Evolutionary conservation across 805 yeast species (phyloP).

Genomic region (Pichia paraexigua): DNA sequence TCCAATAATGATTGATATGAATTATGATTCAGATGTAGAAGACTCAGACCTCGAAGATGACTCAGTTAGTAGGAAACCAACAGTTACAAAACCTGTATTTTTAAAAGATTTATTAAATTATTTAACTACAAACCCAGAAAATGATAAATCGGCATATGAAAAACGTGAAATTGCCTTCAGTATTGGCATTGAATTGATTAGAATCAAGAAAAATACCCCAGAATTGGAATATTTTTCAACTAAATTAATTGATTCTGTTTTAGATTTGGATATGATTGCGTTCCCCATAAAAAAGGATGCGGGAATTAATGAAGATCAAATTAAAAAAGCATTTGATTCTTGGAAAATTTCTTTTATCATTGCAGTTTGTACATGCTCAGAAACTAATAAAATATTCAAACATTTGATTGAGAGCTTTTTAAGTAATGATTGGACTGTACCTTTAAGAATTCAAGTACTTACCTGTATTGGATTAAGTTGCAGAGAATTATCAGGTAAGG

Average conservation of each 20-base stretch:
- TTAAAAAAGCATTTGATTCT: constrained; percentile 56
- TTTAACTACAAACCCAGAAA: constrained; percentile 37
- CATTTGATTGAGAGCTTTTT: constrained; percentile 42
- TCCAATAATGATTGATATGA: constrained; percentile 10
- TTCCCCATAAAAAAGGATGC: constrained; percentile 7
- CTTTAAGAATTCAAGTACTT: constrained; percentile 63
- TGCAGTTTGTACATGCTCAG: constrained; percentile 47
- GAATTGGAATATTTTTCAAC: constrained; percentile 56
- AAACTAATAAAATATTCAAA: constrained; percentile 34
- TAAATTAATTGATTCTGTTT: constrained; percentile 41
- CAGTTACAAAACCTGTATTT: constrained; percentile 50
- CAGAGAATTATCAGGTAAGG: constrained; percentile 50
- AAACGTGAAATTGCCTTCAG: constrained; percentile 43
- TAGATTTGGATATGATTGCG: constrained; percentile 42
- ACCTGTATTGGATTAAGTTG: constrained; percentile 66
- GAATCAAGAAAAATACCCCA: constrained; percentile 55
- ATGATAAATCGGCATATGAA: constrained; percentile 39
- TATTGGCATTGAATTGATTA: constrained; percentile 49
- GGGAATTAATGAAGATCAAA: constrained; percentile 10
- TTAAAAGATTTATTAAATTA: constrained; percentile 63
- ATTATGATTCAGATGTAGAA: constrained; percentile 27
- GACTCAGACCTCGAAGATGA: constrained; percentile 45
- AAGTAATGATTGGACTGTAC: constrained; percentile 73
- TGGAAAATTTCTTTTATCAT: constrained; percentile 56
- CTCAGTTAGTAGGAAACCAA: constrained; percentile 29